Evolutionary conservation across 2,329 filamentous ascomycete genomes (phyloP).

Genomic region (Pseudocercospora eumusae): DNA sequence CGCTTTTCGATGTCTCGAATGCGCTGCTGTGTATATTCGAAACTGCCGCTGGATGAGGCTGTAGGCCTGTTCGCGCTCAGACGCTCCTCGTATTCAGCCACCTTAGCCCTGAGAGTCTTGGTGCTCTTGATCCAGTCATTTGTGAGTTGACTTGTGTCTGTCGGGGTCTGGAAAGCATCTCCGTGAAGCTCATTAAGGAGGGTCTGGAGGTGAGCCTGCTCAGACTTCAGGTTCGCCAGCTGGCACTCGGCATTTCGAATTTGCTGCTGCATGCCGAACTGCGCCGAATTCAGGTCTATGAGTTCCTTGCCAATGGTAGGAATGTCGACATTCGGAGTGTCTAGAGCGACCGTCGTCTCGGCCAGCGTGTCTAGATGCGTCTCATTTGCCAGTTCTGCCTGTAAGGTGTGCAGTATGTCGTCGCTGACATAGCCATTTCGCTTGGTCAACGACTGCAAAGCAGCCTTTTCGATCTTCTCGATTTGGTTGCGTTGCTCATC

Average conservation of each 20-base stretch:
- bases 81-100: conserved; percentile 63
- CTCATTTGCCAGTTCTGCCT: conserved; percentile 33
- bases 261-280: conserved; percentile 37
- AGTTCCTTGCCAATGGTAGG: conserved; percentile 30
- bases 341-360: conserved; percentile 41
- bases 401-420: conserved; percentile 27
- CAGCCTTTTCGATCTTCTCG: conserved; percentile 59
- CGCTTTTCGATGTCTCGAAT: conserved; percentile 60
- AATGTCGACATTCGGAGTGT: conserved; percentile 35
- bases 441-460: conserved; percentile 56
- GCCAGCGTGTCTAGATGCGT: conserved; percentile 41
- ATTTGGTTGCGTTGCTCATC: conserved; percentile 68
- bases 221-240: conserved; percentile 29
- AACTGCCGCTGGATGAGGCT: conserved; percentile 41
- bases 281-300: conserved; percentile 21
- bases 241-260: conserved; percentile 31
- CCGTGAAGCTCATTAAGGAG: conserved; percentile 30
- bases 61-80: conserved; percentile 40
- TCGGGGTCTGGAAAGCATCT: conserved; percentile 48
- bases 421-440: conserved; percentile 21
- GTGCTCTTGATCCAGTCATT: conserved; percentile 69
- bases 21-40: conserved; percentile 61
- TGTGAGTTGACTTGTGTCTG: conserved; percentile 67
- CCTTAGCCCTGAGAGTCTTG: conserved; percentile 57
- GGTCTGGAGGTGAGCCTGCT: conserved; percentile 28